Percentiles rank a stretch among this genome's conserved stretches.
Evolutionary conservation across 495 filamentous ascomycete genomes (phyloP).

Genomic region (Penicillium maclennaniae): DNA sequence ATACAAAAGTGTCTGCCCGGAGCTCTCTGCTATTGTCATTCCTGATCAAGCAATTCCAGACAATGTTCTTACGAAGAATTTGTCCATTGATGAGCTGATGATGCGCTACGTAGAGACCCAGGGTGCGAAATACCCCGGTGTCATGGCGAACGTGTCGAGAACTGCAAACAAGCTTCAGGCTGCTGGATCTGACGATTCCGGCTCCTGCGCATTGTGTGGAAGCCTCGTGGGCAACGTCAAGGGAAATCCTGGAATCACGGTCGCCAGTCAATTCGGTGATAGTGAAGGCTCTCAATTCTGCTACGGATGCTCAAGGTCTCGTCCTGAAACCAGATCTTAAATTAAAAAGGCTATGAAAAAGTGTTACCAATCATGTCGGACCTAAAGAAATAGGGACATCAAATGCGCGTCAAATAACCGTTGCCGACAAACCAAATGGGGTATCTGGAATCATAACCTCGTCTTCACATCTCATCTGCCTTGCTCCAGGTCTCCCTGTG

Average conservation of each 20-base stretch:
- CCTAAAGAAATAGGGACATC: neutral
- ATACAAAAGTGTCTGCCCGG: conserved; percentile 53
- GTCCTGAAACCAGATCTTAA: conserved; percentile 38
- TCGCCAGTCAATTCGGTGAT: conserved; percentile 17
- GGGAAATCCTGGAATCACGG: conserved; percentile 26
- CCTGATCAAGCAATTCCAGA: conserved; percentile 35
- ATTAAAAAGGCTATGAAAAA: conserved; percentile 37
- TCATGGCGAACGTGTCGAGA: conserved; percentile 90
- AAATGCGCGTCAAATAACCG: neutral
- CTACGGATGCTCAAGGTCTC: conserved; percentile 57
- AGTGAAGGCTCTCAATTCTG: conserved; percentile 39
- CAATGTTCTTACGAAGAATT: conserved; percentile 54
- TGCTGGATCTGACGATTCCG: conserved; percentile 8
- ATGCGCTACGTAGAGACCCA: conserved; percentile 81
- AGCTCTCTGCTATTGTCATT: conserved; percentile 50
- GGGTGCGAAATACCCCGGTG: conserved; percentile 81
- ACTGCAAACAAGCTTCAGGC: conserved; percentile 72
- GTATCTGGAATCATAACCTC: conserved; percentile 13
- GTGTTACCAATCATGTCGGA: neutral
- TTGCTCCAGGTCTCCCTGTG: conserved; percentile 29
- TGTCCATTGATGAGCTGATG: conserved; percentile 90
- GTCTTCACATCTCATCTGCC: conserved; percentile 17
- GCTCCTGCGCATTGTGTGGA: conserved; percentile 41
- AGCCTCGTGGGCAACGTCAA: conserved; percentile 35
- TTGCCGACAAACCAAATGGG: neutral